These are phyloP conservation scores for Xerocomus nothofagi DNA, from an alignment of 1,284 basidiomycete species.

Conservation along the genomic window DNA sequence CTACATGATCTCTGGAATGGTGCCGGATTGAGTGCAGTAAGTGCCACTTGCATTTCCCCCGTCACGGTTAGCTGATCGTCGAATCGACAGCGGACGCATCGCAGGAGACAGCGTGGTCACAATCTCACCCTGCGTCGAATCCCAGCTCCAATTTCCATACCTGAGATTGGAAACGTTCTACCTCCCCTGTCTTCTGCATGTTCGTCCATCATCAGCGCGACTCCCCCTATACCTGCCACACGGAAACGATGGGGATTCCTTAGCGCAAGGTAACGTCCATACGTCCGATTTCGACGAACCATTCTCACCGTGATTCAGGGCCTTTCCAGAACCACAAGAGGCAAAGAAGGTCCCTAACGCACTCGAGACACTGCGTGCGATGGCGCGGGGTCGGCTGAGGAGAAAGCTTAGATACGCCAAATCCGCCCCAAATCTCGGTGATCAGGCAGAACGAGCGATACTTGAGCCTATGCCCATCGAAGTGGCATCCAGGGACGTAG, in stretches of 20 bases:
- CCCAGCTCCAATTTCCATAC: conserved; percentile 16
- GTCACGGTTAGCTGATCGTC: background rate
- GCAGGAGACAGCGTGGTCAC: conserved; percentile 13
- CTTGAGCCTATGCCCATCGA: background rate
- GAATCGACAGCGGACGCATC: conserved; percentile 25
- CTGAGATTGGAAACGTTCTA: background rate
- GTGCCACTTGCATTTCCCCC: background rate
- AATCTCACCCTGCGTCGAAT: background rate
- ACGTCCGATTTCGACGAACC: background rate
- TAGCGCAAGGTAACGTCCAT: conserved; percentile 17
- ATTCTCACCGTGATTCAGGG: conserved; percentile 10
- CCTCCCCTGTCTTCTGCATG: background rate
- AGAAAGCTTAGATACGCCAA: conserved; percentile 27
- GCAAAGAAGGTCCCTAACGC: conserved; percentile 6
- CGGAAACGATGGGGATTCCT: conserved; percentile 20
- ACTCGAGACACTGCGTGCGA: conserved; percentile 10
- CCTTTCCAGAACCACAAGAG: conserved; percentile 4
- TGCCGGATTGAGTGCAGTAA: conserved; percentile 21
- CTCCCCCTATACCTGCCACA: background rate
- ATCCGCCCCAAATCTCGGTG: conserved; percentile 29
- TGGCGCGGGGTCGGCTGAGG: conserved; percentile 21
- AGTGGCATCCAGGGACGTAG: background rate
- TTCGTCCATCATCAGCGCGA: conserved; percentile 2
- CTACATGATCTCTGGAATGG: conserved; percentile 31
- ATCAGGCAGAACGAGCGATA: background rate